Evolutionary conservation across 228 moss, liverwort and hornwort genomes (phyloP), one percentile per base, ranked within the genome.

Genomic region (Sphagnum magellanicum): DNA sequence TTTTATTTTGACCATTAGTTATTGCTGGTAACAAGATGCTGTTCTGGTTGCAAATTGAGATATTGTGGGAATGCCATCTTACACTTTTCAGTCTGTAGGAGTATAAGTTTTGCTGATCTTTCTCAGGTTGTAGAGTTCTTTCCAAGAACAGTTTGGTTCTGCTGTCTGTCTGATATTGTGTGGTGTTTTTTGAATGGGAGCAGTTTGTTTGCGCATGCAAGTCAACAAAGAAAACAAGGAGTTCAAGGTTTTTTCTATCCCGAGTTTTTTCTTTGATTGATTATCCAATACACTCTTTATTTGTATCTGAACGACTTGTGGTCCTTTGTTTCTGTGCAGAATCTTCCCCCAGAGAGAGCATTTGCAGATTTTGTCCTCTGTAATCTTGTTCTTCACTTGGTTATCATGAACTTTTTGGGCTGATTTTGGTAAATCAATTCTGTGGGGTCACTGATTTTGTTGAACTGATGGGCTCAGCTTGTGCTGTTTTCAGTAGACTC

Each of bases 131-230:
- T 3, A 32, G 32, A 32, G 32, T 32, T 32, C 32, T 32, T 32
- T 32, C 32, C 32, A 32, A 32, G 32, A 32, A 1, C 32, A 32
- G 32, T 32, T 32, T 32, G 32, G 32, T 32, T 32, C 32, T 32
- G 32, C 32, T 32, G 32, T 32, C 3, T 32, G 32, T 2, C 3
- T 32, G 32, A 32, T 32, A 32, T 32, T 32, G 32, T 2, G 32
- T 32, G 32, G 32, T 32, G 32, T 32, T 32, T 32, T 32, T 32
- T 32, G 32, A 32, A 61, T 50, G 5, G 69, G 52, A 48, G 16
- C 84, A 98, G 98, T 98, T 13, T 94, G 93, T 83, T 88, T 98
- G 71, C 93, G 98, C 77, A 98, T 98, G 98, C 98, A 98, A 87
- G 98, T 98, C 64, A 94, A 98, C 76, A 90, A 88, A 74, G 87